A percentile compares a stretch with the other conserved stretches of the same genome.
These are phyloP conservation scores for Strobilomyces confusus DNA, from an alignment of 768 basidiomycete species.

Conservation along the genomic window DNA sequence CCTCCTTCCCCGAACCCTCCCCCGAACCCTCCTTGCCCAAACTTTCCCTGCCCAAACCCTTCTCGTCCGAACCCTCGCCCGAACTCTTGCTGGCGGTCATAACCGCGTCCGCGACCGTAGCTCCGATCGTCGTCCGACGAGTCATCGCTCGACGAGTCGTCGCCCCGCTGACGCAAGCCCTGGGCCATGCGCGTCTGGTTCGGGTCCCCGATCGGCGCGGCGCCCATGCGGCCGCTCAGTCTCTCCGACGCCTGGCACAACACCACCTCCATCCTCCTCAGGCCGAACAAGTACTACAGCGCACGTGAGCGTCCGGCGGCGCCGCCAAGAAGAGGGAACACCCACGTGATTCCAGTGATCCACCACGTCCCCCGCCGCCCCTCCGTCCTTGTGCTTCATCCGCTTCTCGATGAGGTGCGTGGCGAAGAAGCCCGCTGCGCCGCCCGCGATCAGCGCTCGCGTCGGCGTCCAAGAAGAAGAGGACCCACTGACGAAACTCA, in stretches of 20 bases:
- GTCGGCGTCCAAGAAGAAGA: neutral
- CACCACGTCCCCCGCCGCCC: conserved; percentile 39
- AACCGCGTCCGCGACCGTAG: no score
- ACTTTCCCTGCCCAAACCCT: no score
- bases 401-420: conserved; percentile 15
- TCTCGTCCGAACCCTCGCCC: no score
- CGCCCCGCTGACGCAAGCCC: conserved; percentile 9
- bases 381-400: conserved; percentile 36
- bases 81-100: no score
- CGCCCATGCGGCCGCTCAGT: conserved; percentile 24
- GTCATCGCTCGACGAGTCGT: neutral
- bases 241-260: conserved; percentile 32
- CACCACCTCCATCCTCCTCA: conserved; percentile 40
- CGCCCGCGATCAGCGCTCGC: neutral
- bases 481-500: conserved; percentile 24
- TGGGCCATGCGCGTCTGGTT: conserved; percentile 18
- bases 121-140: neutral
- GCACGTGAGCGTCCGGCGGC: no score
- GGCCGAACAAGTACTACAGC: conserved; percentile 45
- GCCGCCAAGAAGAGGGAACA: neutral
- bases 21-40: no score
- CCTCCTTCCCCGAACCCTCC: no score
- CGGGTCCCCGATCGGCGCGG: conserved; percentile 20
- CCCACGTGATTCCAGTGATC: conserved; percentile 51
- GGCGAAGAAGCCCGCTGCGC: conserved; percentile 17